Base-by-base conservation (phyloP, 352 stramenopile genomes). In the Globisporangium canariense region DNA sequence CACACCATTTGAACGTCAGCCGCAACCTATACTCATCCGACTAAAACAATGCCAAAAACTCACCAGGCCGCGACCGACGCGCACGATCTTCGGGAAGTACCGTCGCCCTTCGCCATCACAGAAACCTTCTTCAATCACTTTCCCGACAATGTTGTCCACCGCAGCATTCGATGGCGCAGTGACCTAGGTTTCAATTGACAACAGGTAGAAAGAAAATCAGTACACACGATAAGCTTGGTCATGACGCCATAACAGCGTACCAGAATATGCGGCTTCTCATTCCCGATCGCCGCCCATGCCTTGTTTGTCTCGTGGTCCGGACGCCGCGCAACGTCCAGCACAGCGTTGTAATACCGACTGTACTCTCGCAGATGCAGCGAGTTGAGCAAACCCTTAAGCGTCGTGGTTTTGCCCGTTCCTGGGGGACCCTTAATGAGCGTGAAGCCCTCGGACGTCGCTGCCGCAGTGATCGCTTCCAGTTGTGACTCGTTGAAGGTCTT, bases 121-220 rank as follows among this genome's bases (percentile, higher is more conserved):
- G 57, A 98, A 98, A 41, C 94, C 94, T 72, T 97, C 89, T 67
- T 96, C 83, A 63, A 98, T 98, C 40, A 99, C 96, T 69, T 98
- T 98, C n/a, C 88, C 77, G 45, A 98, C 94, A 38, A 99, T 94
- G 67, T 98, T 98, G 65, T 99, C 96, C 1, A 98, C 91, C 20
- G 95, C 96, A 62, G 92, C 93, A 78, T 99, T 99, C 28, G 91
- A 98, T 11, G 95, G 96, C 11, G 96, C 94, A 11, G 88, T 92
- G 28, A 98, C 81, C 81, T 90, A 30, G 8, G 1, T 45, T 36
- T 50, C 0, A 57, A 40, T 4, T 47, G 0, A 25, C 32, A 59
- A 2, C 3, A 11, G 32, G n/a, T 22, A 60, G 7, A 25, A 38
- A 14, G 7, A 25, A 38, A 14, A 53, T 43, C 14, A 59, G 49